Evolutionary conservation across 1,139 yeast species (phyloP).

Genomic region (Kurtzmaniella quercitrusa): DNA sequence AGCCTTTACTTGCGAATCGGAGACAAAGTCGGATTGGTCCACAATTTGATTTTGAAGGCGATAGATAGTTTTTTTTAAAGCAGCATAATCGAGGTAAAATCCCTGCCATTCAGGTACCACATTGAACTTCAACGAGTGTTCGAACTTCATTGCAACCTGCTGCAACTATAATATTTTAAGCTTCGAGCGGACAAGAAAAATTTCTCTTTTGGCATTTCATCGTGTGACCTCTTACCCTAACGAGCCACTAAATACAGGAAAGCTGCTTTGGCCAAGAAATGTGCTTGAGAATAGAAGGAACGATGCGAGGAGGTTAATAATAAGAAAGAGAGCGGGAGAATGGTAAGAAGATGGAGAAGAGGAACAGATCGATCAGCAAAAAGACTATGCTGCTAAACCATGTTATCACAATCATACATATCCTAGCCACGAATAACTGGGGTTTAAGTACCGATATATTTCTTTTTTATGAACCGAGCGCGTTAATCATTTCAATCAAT

Average conservation of each 20-base stretch:
- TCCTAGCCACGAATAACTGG: no score
- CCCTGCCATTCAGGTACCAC: conserved; percentile 83
- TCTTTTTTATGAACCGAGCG: no score
- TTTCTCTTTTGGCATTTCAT: conserved; percentile 1
- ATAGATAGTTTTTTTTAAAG: conserved; percentile 59
- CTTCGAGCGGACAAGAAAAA: neutral
- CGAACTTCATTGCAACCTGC: conserved; percentile 54
- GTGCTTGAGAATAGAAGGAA: neutral
- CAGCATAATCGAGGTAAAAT: conserved; percentile 60
- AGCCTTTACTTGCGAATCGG: conserved; percentile 21
- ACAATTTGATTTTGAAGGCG: conserved; percentile 37
- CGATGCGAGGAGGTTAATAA: neutral
- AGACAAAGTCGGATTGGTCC: conserved; percentile 12
- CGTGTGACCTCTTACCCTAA: conserved; percentile 5
- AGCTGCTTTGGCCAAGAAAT: neutral
- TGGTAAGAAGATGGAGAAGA: no score
- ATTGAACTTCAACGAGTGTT: conserved; percentile 70
- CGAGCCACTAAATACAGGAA: neutral
- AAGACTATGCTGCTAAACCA: no score
- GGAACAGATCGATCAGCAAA: no score
- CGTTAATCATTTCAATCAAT: no score
- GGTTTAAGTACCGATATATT: no score
- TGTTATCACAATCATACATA: no score
- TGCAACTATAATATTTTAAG: neutral
- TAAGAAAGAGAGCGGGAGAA: neutral